A percentile compares a stretch with the other conserved stretches of the same genome.
phyloP scores from a whole-genome alignment of 2,329 filamentous ascomycete species.

The Chaetomiaceae sp. region DNA sequence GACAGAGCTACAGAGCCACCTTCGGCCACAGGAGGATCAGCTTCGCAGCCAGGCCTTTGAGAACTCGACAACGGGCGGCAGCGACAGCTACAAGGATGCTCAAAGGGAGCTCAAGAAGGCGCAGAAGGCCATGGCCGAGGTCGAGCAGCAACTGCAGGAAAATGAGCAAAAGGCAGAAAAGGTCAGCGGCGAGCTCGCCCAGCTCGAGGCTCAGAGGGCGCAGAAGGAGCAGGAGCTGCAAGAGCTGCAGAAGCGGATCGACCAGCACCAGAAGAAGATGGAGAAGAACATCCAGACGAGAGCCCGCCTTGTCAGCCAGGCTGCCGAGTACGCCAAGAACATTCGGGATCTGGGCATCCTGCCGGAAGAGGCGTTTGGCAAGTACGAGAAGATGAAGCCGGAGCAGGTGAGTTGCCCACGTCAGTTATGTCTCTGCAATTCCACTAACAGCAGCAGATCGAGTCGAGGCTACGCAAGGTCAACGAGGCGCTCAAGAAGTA shows the following conservation, averaged over 20 bases:
- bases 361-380: conserved; percentile 88
- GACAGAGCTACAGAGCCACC: conserved; percentile 81
- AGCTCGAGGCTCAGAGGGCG: conserved; percentile 52
- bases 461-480: conserved; percentile 76
- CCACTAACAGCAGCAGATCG: conserved; percentile 42
- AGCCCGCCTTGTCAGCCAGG: conserved; percentile 70
- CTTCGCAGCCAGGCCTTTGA: conserved; percentile 74
- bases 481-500: conserved; percentile 94
- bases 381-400: conserved; percentile 78
- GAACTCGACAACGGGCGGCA: conserved; percentile 50
- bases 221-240: conserved; percentile 69
- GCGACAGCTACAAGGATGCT: conserved; percentile 68
- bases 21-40: conserved; percentile 82
- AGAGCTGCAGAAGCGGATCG: conserved; percentile 82
- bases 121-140: conserved; percentile 59
- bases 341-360: conserved; percentile 91
- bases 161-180: conserved; percentile 67
- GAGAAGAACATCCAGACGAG: conserved; percentile 91
- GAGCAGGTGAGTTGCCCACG: conserved; percentile 56
- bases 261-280: conserved; percentile 66
- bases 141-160: conserved; percentile 66
- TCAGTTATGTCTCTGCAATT: background rate
- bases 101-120: conserved; percentile 78
- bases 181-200: conserved; percentile 46
- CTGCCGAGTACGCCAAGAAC: conserved; percentile 76